Base-by-base conservation (phyloP, 2,329 filamentous ascomycete genomes). In the Raffaelea arxii region DNA sequence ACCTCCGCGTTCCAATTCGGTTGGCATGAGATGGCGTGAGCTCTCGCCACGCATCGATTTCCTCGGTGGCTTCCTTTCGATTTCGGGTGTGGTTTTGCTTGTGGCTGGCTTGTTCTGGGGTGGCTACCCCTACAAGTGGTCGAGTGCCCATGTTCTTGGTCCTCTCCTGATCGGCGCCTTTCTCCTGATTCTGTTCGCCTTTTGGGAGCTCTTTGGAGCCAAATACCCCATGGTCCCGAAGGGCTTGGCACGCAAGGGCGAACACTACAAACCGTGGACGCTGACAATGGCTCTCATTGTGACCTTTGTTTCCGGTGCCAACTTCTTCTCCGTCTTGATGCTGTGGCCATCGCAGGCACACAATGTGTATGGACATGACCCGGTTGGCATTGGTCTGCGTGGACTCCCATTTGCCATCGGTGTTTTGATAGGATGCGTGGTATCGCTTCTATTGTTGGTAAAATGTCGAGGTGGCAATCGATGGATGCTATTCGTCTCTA, bases 261-360 rank as follows among this genome's bases (percentile, higher is more conserved):
- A 35, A 25, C 47, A 25, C 35, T 43, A 32, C 43, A 37, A 25
- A 21, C 69, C 68, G 37, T 67, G 72, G 3, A 75, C 70, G 5
- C 61, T 79, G 6, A 61, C 63, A 12, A 62, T 78, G 19, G 77
- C 72, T 0, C 62, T 78, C 19, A 56, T 79, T 46, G 77, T 79
- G 54, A 78, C 75, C 14, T 77, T 76, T 54, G 74, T 78, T 44
- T 76, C 73, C 1, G 76, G 76, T 4, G 72, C 73, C 49, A 78
- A 79, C 55, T 78, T 77, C 60, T 74, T 77, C 56, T 70, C 71
- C 0, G 63, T 74, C 14, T 56, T 76, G 24, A 66, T 75, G 56
- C 78, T 82, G 58, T 83, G 78, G 78, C 77, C 77, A 5, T 79
- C 76, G 0, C 74, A 83, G 58, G 72, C 75, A 1, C 80, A 77